phyloP scores from a whole-genome alignment of 1,284 basidiomycete species.

The Ganoderma sinense region DNA sequence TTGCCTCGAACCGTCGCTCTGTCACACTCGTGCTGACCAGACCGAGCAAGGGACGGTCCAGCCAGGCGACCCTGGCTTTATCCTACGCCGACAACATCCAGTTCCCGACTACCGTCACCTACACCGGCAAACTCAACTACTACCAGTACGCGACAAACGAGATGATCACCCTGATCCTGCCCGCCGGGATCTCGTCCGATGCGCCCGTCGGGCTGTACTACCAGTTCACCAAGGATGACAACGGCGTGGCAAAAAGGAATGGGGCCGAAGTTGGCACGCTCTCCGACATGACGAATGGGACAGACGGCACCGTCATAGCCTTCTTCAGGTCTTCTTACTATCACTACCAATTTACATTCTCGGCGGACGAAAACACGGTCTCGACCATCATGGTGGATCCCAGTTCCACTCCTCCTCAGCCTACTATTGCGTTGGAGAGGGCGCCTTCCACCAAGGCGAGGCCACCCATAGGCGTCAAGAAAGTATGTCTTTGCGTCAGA shows the following conservation, averaged over 20 bases:
- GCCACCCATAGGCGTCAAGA: neutral
- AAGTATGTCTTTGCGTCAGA: neutral
- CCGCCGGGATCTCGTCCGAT: neutral
- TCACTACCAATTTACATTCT: neutral
- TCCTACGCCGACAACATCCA: neutral
- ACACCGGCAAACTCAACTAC: conserved; percentile 4
- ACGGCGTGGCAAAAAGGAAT: neutral
- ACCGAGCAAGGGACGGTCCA: neutral
- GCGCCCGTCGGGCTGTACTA: neutral
- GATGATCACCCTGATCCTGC: neutral
- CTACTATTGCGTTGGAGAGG: neutral
- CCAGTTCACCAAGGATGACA: neutral
- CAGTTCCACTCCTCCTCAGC: neutral
- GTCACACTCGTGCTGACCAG: no score
- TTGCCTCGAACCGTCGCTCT: neutral
- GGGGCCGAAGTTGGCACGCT: neutral
- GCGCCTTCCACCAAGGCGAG: neutral
- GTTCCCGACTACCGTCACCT: neutral
- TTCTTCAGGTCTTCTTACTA: neutral
- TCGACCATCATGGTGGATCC: neutral
- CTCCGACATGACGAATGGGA: neutral
- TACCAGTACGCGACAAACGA: neutral
- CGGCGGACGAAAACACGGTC: neutral
- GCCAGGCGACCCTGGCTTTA: neutral
- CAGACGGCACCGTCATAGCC: neutral